Percentiles rank a stretch among this genome's conserved stretches.
These are phyloP conservation scores for Rhodomyrtus tomentosa DNA, from an alignment of 345 rosid species.

Conservation along the genomic window DNA sequence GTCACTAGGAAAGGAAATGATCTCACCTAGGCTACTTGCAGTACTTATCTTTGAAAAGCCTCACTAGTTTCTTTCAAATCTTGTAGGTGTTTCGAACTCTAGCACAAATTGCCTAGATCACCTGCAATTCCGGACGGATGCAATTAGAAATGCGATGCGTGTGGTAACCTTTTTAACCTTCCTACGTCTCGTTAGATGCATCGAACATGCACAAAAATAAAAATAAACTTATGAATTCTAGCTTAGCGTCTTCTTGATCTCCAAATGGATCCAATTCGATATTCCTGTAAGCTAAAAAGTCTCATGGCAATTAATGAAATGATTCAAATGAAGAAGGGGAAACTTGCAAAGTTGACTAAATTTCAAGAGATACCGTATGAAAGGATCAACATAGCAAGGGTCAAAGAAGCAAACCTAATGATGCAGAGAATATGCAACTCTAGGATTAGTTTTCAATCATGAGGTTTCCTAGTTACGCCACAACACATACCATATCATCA, in stretches of 20 bases:
- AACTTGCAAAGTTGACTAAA: no score
- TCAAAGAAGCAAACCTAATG: no score
- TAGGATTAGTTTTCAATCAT: neutral
- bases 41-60: neutral
- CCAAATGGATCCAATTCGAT: neutral
- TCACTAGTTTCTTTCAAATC: neutral
- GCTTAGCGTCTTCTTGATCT: neutral
- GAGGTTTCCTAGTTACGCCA: neutral
- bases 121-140: neutral
- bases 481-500: neutral
- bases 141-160: neutral
- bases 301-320: neutral
- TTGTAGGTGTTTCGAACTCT: neutral
- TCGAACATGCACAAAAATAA: neutral
- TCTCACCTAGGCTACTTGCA: neutral
- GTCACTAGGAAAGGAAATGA: no score
- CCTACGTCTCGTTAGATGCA: no score
- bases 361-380: neutral
- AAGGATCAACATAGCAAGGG: no score
- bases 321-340: neutral
- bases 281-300: neutral
- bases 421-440: neutral
- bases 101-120: neutral
- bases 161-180: neutral
- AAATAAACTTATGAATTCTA: neutral